Percentiles rank a stretch among this genome's conserved stretches.
These are phyloP conservation scores for Aspergillus hortae DNA, from an alignment of 2,329 filamentous ascomycete genomes.

Conservation along the genomic window DNA sequence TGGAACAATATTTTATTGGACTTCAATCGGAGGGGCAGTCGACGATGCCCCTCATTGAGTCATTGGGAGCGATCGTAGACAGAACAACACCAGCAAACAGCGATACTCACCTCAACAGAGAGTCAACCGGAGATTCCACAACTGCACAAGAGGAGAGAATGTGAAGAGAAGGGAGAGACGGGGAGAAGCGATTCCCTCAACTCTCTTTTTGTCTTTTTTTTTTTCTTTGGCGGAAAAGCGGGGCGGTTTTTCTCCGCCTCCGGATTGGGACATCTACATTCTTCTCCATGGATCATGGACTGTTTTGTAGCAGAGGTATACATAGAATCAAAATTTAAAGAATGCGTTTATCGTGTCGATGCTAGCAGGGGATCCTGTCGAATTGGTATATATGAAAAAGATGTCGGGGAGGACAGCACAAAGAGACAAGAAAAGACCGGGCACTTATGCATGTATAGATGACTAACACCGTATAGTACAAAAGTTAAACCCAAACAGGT, in stretches of 20 bases:
- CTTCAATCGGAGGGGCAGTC: neutral
- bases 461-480: no score
- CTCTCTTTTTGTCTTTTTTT: slow-evolving; percentile 3
- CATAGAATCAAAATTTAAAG: no score
- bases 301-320: no score
- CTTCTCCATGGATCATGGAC: neutral
- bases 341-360: no score
- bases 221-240: slow-evolving; percentile 13
- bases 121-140: slow-evolving; percentile 12
- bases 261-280: slow-evolving; percentile 12
- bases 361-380: no score
- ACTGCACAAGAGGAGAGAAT: neutral
- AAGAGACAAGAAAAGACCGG: no score
- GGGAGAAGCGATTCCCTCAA: neutral
- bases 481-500: no score
- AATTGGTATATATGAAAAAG: no score
- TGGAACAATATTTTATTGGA: neutral
- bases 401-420: no score
- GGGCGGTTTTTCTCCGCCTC: slow-evolving; percentile 17
- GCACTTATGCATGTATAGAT: no score
- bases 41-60: neutral
- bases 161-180: neutral
- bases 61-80: neutral
- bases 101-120: slow-evolving; percentile 16
- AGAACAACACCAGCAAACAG: neutral